phyloP scores from a whole-genome alignment of 1,139 yeast genomes.

The Candida tropicalis region DNA sequence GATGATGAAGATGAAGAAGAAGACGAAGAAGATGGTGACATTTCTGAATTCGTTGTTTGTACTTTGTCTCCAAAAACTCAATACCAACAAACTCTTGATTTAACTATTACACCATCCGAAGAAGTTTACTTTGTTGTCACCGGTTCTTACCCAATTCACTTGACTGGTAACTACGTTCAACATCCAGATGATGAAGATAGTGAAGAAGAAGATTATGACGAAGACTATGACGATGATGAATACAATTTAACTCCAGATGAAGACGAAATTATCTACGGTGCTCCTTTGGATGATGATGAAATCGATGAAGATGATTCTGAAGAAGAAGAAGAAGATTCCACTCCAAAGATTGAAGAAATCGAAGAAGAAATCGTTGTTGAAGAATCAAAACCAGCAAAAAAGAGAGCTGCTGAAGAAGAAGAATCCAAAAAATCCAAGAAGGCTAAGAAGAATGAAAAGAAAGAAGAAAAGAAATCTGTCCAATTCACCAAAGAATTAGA shows the following conservation, averaged over 20 bases:
- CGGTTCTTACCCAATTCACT: constrained; percentile 91
- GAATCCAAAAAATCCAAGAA: constrained; percentile 43
- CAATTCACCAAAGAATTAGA: constrained; percentile 89
- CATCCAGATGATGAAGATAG: constrained; percentile 85
- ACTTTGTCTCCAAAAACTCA: constrained; percentile 84
- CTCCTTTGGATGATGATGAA: constrained; percentile 58
- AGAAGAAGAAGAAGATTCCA: constrained; percentile 31
- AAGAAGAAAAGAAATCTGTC: constrained; percentile 63
- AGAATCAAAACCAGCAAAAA: constrained; percentile 37
- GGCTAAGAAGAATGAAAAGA: constrained; percentile 35
- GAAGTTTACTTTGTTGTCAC: constrained; percentile 92
- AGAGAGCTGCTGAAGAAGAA: constrained; percentile 31
- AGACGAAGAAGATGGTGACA: constrained; percentile 54
- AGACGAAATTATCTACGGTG: constrained; percentile 66
- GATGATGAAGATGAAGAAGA: constrained; percentile 64
- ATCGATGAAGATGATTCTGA: constrained; percentile 63
- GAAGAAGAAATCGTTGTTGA: constrained; percentile 43
- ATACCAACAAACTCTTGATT: constrained; percentile 88
- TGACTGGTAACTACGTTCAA: constrained; percentile 93
- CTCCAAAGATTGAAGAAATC: constrained; percentile 28
- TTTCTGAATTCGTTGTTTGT: constrained; percentile 81
- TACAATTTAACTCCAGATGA: constrained; percentile 92
- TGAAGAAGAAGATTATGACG: constrained; percentile 50
- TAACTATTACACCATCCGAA: constrained; percentile 91
- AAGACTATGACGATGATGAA: constrained; percentile 65